Evolutionary conservation across 768 basidiomycete species (phyloP), one percentile per base, ranked within the genome.

Genomic region (Trametes elegans): DNA sequence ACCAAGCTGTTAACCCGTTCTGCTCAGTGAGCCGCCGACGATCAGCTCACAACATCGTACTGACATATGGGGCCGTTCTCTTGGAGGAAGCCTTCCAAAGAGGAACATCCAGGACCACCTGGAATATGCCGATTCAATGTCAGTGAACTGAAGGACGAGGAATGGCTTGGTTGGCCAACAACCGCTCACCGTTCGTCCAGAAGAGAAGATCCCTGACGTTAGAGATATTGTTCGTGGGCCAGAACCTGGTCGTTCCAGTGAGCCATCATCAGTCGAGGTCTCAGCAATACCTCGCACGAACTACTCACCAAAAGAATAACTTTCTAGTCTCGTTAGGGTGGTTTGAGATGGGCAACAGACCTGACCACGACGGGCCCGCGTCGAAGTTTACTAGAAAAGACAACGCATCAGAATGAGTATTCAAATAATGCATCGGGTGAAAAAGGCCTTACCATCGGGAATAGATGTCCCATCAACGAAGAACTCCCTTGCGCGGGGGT

Each of bases 101-200:
- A 84, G 7, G 85, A 87, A 59, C 87, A 88, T 24, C 87, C 87
- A 0, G 87, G 87, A 2, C 87, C 86, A 28, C 87, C 87, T 68
- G 29, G 2, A 5, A 7, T 1, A 18, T 26, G 19, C 5, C 3
- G 9, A 32, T 23, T 26, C n/a, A 5, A 16, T n/a, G 8, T 5
- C 7, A 14, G n/a, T 55, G 4, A 6, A 10, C 21, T 10, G 2
- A 2, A 13, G 11, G 13, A 32, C n/a, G n/a, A 38, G 29, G 8
- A 5, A 14, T n/a, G n/a, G n/a, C n/a, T n/a, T n/a, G n/a, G n/a
- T n/a, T n/a, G n/a, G n/a, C 42, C 16, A 3, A 19, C 34, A 4
- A 14, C 11, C 13, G 19, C 61, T 29, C 27, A 66, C 71, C 71
- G 34, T 73, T 73, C 5, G 70, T 71, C 71, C 71, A 71, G 54